A percentile compares a stretch with the other conserved stretches of the same genome.
These are phyloP conservation scores for Rhizomucor miehei DNA, from an alignment of 371 early-diverging fungal genomes.

Conservation along the genomic window DNA sequence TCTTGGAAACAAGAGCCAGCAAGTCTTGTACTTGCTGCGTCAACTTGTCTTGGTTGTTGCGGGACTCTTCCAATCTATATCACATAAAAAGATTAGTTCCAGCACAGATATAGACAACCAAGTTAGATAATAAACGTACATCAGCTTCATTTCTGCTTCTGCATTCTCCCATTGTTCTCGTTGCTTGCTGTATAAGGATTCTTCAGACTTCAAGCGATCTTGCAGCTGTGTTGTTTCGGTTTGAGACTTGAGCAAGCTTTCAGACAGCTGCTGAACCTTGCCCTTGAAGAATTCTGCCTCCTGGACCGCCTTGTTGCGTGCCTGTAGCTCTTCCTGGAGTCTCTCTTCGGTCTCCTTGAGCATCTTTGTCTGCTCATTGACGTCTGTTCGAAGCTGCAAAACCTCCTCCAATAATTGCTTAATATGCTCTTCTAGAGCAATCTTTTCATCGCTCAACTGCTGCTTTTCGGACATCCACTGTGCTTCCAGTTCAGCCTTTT, in stretches of 20 bases:
- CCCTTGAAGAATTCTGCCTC: too few relatives aligned
- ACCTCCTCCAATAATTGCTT: not conserved
- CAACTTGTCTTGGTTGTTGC: conserved; percentile 14
- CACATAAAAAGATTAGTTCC: not conserved
- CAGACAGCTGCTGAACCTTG: not conserved
- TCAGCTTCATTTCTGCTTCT: conserved; percentile 15
- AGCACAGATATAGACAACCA: not conserved
- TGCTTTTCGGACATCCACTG: conserved; percentile 5
- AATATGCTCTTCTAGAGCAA: not conserved
- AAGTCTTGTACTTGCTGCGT: conserved; percentile 13
- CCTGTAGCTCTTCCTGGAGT: conserved; percentile 7
- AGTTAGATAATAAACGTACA: not conserved
- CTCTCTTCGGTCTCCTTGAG: conserved; percentile 12
- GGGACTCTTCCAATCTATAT: conserved; percentile 15
- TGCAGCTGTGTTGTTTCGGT: conserved; percentile 8
- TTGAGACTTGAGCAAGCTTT: conserved; percentile 8
- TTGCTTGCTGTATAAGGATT: conserved; percentile 9
- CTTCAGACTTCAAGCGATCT: conserved; percentile 12
- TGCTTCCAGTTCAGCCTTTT: not conserved
- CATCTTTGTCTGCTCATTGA: conserved; percentile 8
- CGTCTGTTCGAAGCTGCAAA: conserved; percentile 7
- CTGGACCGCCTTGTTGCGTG: conserved; percentile 7
- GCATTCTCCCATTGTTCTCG: conserved; percentile 15
- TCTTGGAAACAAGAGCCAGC: conserved; percentile 7
- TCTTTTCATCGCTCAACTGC: conserved; percentile 1